Percentiles rank a stretch among this genome's conserved stretches.
phyloP scores from a whole-genome alignment of 352 stramenopile species.

The Pythium phragmiticola region DNA sequence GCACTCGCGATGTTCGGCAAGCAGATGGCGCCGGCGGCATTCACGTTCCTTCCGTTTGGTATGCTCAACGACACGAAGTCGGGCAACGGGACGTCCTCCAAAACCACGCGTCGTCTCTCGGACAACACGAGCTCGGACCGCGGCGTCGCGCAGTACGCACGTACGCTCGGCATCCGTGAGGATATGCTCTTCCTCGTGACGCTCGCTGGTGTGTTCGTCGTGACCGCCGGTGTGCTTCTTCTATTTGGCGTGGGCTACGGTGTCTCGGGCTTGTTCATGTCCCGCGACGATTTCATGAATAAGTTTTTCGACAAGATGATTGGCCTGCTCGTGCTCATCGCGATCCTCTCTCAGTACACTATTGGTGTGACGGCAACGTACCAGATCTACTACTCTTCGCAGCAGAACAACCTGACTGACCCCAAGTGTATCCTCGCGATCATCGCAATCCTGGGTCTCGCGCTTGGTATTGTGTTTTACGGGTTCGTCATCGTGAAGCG shows the following conservation, averaged over 20 bases:
- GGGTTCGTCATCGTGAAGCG: constrained; percentile 69
- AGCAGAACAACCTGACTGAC: constrained; percentile 50
- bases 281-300: constrained; percentile 57
- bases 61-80: constrained; percentile 41
- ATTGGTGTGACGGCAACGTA: constrained; percentile 83
- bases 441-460: constrained; percentile 59
- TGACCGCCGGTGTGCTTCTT: constrained; percentile 63
- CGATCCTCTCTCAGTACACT: constrained; percentile 83
- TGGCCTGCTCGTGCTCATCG: constrained; percentile 63
- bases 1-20: constrained; percentile 69
- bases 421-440: constrained; percentile 67
- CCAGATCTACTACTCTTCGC: constrained; percentile 79
- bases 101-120: constrained; percentile 34
- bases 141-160: constrained; percentile 74
- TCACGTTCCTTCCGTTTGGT: constrained; percentile 78
- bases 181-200: constrained; percentile 84
- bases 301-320: constrained; percentile 90
- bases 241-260: constrained; percentile 65
- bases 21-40: constrained; percentile 68
- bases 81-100: constrained; percentile 18
- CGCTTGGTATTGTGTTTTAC: constrained; percentile 76
- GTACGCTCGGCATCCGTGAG: constrained; percentile 66
- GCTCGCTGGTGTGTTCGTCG: constrained; percentile 68
- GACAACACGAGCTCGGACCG: constrained; percentile 32
- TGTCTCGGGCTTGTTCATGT: constrained; percentile 60